Base-by-base conservation (phyloP, 306 rosid genomes). In the Albizia julibrissin region DNA sequence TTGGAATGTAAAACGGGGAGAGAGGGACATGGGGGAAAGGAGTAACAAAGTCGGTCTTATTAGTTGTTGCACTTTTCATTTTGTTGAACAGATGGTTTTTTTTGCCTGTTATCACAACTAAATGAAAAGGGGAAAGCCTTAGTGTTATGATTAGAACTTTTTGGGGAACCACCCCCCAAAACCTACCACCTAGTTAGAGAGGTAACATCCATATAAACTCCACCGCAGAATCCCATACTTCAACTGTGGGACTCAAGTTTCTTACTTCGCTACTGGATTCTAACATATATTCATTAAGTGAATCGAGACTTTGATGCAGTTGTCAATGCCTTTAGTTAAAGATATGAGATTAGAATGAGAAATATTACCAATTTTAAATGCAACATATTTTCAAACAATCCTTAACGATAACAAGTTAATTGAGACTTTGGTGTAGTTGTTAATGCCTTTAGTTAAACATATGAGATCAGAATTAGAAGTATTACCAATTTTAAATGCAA, bases 51-150 rank as follows among this genome's bases (percentile, higher is more conserved):
- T 67, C 69, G 27, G 59, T 58, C 71, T 42, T 44, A 22, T 74
- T 50, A 84, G 56, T 44, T 54, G 56, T 34, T 43, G 70, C 49
- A 50, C 24, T 64, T 72, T 43, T 42, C 49, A 65, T 40, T 79
- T 67, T 74, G 24, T 19, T 22, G 10, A 39, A 77, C 69, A 27
- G 1, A 58, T 65, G 83, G 71, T 71, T 49, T 59, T 76, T 50
- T 46, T 68, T 66, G 14, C 69, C 69, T 64, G 16, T 61, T 61
- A 61, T 26, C 18, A 14, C 69, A 29, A 29, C 39, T 27, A 29
- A 29, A 14, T 64, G 10, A 15, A 64, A 29, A 10, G 40, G 10
- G 69, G 40, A 5, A 15, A 29, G 15, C 18, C 6, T 8, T 11
- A 24, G 1, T 26, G 10, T 27, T 62, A 4, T 26, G 68, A 62